phyloP scores from a whole-genome alignment of 192 early-diverging fungal species.

The Coemansia sp. region DNA sequence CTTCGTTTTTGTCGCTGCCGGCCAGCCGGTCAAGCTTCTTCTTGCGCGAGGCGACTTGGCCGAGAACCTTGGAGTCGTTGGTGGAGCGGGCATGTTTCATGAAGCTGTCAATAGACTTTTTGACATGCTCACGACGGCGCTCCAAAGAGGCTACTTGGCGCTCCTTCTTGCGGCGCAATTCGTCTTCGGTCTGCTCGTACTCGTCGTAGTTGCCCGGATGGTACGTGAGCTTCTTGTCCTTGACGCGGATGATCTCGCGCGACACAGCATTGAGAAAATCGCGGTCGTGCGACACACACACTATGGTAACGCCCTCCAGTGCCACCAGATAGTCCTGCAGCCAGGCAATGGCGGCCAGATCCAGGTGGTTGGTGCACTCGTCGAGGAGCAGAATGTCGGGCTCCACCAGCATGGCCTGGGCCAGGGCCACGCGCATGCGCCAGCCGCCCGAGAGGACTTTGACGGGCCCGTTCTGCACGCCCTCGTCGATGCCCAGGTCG shows the following conservation, averaged over 20 bases:
- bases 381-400: slow-evolving; percentile 82
- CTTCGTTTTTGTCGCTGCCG: slow-evolving; percentile 65
- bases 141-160: slow-evolving; percentile 62
- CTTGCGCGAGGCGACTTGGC: slow-evolving; percentile 71
- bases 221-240: slow-evolving; percentile 71
- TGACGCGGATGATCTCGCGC: slow-evolving; percentile 74
- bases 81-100: slow-evolving; percentile 68
- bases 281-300: slow-evolving; percentile 90
- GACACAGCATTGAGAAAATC: slow-evolving; percentile 80
- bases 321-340: slow-evolving; percentile 71
- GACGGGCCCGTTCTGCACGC: slow-evolving; percentile 65
- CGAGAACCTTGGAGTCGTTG: slow-evolving; percentile 82
- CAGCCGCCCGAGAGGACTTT: slow-evolving; percentile 75
- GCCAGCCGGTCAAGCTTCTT: slow-evolving; percentile 69
- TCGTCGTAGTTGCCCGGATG: slow-evolving; percentile 87
- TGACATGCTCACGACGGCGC: slow-evolving; percentile 70
- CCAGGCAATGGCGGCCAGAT: slow-evolving; percentile 92
- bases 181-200: slow-evolving; percentile 72
- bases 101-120: slow-evolving; percentile 78
- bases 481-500: slow-evolving; percentile 71
- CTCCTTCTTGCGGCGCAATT: slow-evolving; percentile 69
- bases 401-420: slow-evolving; percentile 78
- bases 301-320: slow-evolving; percentile 68
- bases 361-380: slow-evolving; percentile 91
- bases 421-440: slow-evolving; percentile 86